Percentiles rank a stretch among this genome's conserved stretches.
Conservation (phyloP, 257 asterid species). For the Solanum virginianum region DNA sequence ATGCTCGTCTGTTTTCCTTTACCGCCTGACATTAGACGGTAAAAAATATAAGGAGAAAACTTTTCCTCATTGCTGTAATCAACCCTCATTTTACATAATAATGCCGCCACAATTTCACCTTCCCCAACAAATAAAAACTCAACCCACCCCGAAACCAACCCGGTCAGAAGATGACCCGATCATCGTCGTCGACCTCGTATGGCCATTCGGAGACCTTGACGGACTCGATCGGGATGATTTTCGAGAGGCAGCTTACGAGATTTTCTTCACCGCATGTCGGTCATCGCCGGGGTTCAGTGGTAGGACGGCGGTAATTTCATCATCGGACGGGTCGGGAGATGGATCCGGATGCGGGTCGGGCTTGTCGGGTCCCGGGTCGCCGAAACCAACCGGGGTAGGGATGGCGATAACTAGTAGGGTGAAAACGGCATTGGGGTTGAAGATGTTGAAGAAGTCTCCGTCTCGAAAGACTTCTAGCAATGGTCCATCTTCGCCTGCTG, state of each 20-base stretch:
- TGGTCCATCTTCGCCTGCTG: constrained; percentile 40
- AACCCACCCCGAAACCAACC: background rate
- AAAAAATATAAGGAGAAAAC: background rate
- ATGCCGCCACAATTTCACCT: background rate
- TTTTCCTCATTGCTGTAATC: background rate
- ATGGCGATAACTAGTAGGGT: constrained; percentile 93
- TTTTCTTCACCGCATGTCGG: constrained; percentile 89
- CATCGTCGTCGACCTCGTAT: constrained; percentile 4
- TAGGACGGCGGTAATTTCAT: constrained; percentile 16
- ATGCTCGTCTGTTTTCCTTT: constrained; percentile 25
- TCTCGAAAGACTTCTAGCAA: constrained; percentile 47
- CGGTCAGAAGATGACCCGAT: background rate
- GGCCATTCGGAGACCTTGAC: constrained; percentile 49
- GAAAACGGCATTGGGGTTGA: constrained; percentile 74
- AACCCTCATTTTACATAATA: background rate
- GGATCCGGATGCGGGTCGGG: constrained; percentile 20
- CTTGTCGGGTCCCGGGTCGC: constrained; percentile 36
- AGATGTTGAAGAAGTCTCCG: constrained; percentile 55
- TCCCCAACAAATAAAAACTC: background rate
- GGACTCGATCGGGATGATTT: constrained; percentile 54
- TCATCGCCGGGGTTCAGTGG: constrained; percentile 90
- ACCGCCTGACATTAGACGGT: constrained; percentile 13
- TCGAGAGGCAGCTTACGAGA: constrained; percentile 86
- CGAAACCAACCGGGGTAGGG: constrained; percentile 56
- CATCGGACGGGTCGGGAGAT: constrained; percentile 32